Evolutionary conservation across 441 rosid species (phyloP), one percentile per base, ranked within the genome.

Genomic region (Arabidopsis lyrata): DNA sequence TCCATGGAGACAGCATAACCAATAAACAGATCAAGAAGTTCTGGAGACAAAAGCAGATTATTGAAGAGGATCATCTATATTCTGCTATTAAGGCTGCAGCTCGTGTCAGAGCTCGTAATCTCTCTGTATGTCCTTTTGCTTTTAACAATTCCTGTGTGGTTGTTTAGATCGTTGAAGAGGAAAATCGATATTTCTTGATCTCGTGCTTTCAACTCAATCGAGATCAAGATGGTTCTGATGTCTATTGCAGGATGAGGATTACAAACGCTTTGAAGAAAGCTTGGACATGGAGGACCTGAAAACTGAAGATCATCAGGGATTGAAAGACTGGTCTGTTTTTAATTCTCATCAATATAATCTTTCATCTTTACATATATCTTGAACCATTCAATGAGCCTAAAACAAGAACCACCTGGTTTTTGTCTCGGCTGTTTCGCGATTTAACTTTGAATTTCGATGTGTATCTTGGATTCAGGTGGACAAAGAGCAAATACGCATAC

Each of bases 401-500:
- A 64, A 57, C 27, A 63, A 29, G 53, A 64, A 36, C 16, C 45
- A 58, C 9, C 4, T 24, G 27, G 27, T 24, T 24, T 24, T 24
- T 24, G 27, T 3, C 27, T 24, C 27, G 27, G 27, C 27, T 24
- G 27, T 24, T 24, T 24, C 4, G 27, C 4, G 27, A 14, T 56
- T 56, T 9, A 72, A 72, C 68, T 77, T 42, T 52, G 24, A 15
- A 34, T 31, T 1, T 56, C 2, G 66, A 63, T 69, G 55, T 48
- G n/a, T 50, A 27, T 31, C 0, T 63, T 24, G 27, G 27, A 3
- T 71, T 45, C 86, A 91, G 97, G 97, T 89, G 95, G 93, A 90
- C 85, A 1, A 89, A 86, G 89, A 91, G 98, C 86, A 93, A 87
- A 79, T 93, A 89, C 44, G 98, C 98, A 41, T 93, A 89, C 77